These are phyloP conservation scores for Symbiodinium natans DNA, from an alignment of 73 alveolate species.

Conservation along the genomic window DNA sequence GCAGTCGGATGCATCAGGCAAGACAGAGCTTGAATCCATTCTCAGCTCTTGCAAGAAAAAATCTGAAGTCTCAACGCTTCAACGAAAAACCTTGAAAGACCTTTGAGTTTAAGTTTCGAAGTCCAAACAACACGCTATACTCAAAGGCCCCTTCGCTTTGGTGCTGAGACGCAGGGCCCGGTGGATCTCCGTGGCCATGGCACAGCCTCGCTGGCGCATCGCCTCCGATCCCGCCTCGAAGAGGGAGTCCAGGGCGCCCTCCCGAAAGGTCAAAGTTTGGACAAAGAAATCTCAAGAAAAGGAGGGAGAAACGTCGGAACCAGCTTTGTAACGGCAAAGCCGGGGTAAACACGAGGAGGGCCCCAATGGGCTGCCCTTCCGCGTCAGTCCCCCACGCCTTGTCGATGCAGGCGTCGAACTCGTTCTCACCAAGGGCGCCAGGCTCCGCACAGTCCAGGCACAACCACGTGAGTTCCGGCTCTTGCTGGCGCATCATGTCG, in stretches of 20 bases:
- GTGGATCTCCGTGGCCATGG: constrained; percentile 56
- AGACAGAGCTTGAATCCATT: too few species aligned
- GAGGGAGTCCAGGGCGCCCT: constrained; percentile 77
- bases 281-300: too few species aligned
- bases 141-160: too few species aligned
- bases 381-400: background rate
- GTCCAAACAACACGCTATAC: background rate
- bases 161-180: constrained; percentile 40
- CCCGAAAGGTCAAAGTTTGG: too few species aligned
- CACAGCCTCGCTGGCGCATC: constrained; percentile 50
- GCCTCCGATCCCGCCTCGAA: constrained; percentile 39
- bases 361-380: background rate
- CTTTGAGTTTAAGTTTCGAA: background rate
- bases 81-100: too few species aligned
- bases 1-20: too few species aligned
- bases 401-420: constrained; percentile 39
- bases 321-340: background rate
- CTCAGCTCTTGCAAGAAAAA: too few species aligned
- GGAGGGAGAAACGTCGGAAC: background rate
- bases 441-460: constrained; percentile 69
- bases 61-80: too few species aligned
- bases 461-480: background rate
- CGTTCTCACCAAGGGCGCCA: constrained; percentile 45
- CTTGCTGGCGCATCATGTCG: constrained; percentile 11
- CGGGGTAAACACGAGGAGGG: background rate